Conservation (phyloP, 2,329 filamentous ascomycete species). For the Zasmidium citrigriseum region DNA sequence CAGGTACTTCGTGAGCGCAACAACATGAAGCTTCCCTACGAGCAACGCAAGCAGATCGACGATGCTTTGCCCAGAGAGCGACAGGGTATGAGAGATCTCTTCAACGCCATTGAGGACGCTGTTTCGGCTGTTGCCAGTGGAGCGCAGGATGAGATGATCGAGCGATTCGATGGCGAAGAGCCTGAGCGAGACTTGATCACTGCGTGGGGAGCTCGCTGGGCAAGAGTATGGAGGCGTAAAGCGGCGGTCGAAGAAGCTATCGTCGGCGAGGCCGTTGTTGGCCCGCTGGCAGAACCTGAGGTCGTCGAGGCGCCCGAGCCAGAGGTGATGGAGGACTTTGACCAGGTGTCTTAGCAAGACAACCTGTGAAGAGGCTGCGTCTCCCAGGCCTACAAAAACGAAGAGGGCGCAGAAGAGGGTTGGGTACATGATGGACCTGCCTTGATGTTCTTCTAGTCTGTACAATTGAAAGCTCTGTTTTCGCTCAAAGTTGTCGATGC, state of each 20-base stretch:
- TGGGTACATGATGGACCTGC: no score
- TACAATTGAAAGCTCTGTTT: no score
- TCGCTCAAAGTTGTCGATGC: no score
- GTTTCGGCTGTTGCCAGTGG: constrained; percentile 71
- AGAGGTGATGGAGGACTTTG: constrained; percentile 32
- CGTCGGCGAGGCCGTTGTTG: constrained; percentile 57
- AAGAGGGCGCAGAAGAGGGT: no score
- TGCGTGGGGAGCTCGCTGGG: constrained; percentile 84
- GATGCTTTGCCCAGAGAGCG: constrained; percentile 70
- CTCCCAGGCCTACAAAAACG: no score
- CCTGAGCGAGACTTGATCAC: constrained; percentile 66
- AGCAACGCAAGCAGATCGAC: constrained; percentile 62
- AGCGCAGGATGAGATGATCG: constrained; percentile 73
- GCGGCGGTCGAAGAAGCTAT: constrained; percentile 81
- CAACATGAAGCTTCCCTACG: constrained; percentile 57
- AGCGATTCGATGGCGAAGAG: constrained; percentile 60
- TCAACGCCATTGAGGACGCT: constrained; percentile 77
- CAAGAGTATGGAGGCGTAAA: constrained; percentile 79
- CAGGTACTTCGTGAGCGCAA: constrained; percentile 70
- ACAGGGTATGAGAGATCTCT: constrained; percentile 74
- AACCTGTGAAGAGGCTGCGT: neutral
- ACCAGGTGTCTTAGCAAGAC: constrained; percentile 28
- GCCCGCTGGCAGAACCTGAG: constrained; percentile 42
- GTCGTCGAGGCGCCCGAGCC: constrained; percentile 21
- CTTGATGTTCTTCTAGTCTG: no score